Evolutionary conservation across 768 basidiomycete species (phyloP).

Genomic region (Kondoa malvinella): DNA sequence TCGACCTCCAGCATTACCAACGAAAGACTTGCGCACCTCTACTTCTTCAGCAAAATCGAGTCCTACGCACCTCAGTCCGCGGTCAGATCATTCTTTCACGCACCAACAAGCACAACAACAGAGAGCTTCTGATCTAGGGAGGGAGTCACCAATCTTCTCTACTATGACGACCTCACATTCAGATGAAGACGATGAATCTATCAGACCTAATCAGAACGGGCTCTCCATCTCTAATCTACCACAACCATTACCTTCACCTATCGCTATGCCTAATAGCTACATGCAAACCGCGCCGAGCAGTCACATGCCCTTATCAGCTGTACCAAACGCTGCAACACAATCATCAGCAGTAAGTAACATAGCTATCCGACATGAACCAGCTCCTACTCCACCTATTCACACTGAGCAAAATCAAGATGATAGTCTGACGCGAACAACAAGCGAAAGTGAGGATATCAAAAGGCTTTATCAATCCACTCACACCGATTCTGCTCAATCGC

Average conservation of each 20-base stretch:
- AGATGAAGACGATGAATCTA: background rate
- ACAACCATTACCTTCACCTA: background rate
- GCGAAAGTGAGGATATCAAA: background rate
- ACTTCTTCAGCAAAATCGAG: background rate
- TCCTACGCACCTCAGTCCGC: background rate
- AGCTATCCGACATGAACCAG: background rate
- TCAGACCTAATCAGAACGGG: too few species aligned
- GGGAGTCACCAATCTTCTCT: background rate
- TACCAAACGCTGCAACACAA: too few species aligned
- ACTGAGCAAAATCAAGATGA: background rate
- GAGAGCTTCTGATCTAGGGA: background rate
- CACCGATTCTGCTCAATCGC: too few species aligned
- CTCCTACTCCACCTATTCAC: background rate
- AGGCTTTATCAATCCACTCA: background rate
- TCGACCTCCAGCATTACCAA: background rate
- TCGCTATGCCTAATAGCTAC: background rate
- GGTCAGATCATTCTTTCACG: background rate
- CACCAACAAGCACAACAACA: background rate
- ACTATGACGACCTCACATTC: background rate
- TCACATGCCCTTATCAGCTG: too few species aligned
- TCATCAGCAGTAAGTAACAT: too few species aligned
- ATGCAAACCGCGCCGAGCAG: too few species aligned
- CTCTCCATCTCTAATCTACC: too few species aligned
- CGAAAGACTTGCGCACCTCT: background rate
- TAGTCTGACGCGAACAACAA: background rate